Evolutionary conservation across 164 flowering plant species (phyloP).

Genomic region (Chimonanthus salicifolius): DNA sequence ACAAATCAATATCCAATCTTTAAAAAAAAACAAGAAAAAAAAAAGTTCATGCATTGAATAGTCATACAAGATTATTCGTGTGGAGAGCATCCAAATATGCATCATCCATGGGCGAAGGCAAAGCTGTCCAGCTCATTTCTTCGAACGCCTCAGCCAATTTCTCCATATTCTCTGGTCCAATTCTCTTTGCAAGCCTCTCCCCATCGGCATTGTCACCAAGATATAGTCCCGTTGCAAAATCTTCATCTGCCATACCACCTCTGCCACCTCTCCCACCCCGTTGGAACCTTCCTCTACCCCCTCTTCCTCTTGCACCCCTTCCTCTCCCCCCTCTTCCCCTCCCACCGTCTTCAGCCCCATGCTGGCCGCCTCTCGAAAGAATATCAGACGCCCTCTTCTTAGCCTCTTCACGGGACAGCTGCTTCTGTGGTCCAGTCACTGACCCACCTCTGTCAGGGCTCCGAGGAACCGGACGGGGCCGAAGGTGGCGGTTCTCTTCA

Average conservation of each 20-base stretch:
- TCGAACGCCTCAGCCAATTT: constrained; percentile 49
- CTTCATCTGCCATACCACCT: constrained; percentile 21
- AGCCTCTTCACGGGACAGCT: constrained; percentile 40
- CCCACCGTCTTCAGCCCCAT: constrained; percentile 5
- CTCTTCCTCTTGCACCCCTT: constrained; percentile 29
- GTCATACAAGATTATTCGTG: constrained; percentile 24
- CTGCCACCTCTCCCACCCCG: constrained; percentile 18
- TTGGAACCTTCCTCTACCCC: constrained; percentile 15
- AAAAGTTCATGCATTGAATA: neutral
- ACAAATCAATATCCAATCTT: neutral
- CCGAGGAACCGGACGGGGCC: constrained; percentile 9
- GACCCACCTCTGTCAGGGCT: constrained; percentile 4
- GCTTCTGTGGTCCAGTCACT: constrained; percentile 2
- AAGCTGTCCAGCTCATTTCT: constrained; percentile 36
- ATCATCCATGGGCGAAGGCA: constrained; percentile 65
- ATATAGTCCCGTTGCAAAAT: constrained; percentile 18
- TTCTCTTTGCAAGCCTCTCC: constrained; percentile 44
- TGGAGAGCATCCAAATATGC: constrained; percentile 51
- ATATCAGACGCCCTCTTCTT: constrained; percentile 33
- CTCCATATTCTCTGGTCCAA: constrained; percentile 55
- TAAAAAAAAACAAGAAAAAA: neutral
- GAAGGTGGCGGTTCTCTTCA: constrained; percentile 59
- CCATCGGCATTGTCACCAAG: constrained; percentile 54
- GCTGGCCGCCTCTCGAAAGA: constrained; percentile 22
- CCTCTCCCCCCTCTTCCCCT: constrained; percentile 19